These are phyloP conservation scores for Ambrosiella beaveri DNA, from an alignment of 2,329 filamentous ascomycete genomes.

Conservation along the genomic window DNA sequence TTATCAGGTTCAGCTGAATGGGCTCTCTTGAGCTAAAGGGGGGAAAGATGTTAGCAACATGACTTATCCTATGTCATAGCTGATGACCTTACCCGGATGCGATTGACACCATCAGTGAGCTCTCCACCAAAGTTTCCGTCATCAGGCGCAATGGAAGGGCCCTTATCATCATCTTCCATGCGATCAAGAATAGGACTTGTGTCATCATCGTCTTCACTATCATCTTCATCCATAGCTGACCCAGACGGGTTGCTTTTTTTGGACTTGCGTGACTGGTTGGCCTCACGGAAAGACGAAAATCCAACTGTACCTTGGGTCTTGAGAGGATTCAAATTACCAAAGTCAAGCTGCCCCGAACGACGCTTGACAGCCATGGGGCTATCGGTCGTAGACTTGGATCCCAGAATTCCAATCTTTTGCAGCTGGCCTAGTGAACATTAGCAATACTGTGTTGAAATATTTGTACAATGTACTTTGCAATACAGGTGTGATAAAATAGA, in stretches of 20 bases:
- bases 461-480: background rate
- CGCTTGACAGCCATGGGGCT: constrained; percentile 50
- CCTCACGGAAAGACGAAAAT: constrained; percentile 74
- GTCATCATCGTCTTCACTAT: constrained; percentile 61
- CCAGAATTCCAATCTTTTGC: constrained; percentile 84
- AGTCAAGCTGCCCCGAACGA: constrained; percentile 68
- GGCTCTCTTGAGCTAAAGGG: constrained; percentile 54
- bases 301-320: constrained; percentile 78
- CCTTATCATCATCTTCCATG: constrained; percentile 49
- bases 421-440: constrained; percentile 51
- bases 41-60: background rate
- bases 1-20: constrained; percentile 53
- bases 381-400: constrained; percentile 45
- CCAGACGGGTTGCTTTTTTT: constrained; percentile 47
- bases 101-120: constrained; percentile 62
- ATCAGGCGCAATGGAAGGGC: constrained; percentile 44
- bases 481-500: background rate
- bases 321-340: constrained; percentile 66
- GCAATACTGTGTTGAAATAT: background rate
- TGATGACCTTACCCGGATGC: constrained; percentile 54
- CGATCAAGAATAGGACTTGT: constrained; percentile 44
- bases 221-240: constrained; percentile 49
- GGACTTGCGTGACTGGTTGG: constrained; percentile 41
- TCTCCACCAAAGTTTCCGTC: constrained; percentile 57
- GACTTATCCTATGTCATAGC: background rate